A percentile compares a stretch with the other conserved stretches of the same genome.
Conservation (phyloP, 192 early-diverging fungal species). For the Linnemannia elongata region DNA sequence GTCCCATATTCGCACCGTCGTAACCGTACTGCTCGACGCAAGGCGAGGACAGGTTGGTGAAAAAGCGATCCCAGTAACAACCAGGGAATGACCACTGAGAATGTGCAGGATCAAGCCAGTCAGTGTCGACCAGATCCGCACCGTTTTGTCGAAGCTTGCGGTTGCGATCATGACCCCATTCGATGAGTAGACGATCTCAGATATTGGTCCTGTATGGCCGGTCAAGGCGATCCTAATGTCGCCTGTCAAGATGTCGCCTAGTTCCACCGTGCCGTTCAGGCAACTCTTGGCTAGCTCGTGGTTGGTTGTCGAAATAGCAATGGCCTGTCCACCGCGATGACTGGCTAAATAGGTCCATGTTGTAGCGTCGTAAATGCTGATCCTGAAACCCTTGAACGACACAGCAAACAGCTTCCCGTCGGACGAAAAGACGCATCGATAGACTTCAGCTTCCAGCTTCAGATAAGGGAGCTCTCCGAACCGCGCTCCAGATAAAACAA, state of each 20-base stretch:
- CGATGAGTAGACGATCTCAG: constrained; percentile 2
- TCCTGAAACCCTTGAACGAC: not conserved
- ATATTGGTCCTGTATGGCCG: not conserved
- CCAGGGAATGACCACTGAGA: constrained; percentile 7
- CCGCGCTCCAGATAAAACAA: not conserved
- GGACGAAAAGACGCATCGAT: not conserved
- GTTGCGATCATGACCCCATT: not conserved
- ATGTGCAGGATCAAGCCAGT: not conserved
- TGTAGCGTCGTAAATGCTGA: not conserved
- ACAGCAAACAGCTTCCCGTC: not conserved
- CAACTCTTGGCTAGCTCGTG: not conserved
- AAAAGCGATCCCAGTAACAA: not conserved
- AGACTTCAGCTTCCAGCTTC: not conserved
- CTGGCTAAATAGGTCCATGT: not conserved
- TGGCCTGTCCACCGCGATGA: not conserved
- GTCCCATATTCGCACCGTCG: not conserved
- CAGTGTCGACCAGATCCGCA: not conserved
- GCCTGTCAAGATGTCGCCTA: not conserved
- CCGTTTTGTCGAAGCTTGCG: not conserved
- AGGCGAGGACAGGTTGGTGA: not conserved
- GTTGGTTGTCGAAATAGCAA: not conserved
- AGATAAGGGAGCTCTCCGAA: not conserved
- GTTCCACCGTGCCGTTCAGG: not conserved
- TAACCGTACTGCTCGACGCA: not conserved
- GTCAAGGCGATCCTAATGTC: not conserved